These are phyloP conservation scores for Penicillium canariense DNA, from an alignment of 495 filamentous ascomycete species.

Conservation along the genomic window DNA sequence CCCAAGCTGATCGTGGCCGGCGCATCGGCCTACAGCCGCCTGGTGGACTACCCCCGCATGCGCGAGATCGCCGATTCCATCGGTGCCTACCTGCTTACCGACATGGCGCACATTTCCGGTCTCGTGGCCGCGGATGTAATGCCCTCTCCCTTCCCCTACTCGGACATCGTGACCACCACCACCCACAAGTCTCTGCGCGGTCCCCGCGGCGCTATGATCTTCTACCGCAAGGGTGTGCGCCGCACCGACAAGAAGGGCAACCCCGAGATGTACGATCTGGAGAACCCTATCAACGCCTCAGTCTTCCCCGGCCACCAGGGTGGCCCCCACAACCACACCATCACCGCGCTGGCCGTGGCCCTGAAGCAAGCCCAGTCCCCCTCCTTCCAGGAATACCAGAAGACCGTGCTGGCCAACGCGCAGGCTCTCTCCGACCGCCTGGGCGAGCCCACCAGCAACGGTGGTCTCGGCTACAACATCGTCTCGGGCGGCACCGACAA, in stretches of 20 bases:
- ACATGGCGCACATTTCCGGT: conserved; percentile 98
- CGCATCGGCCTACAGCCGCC: conserved; percentile 89
- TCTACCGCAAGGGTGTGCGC: conserved; percentile 89
- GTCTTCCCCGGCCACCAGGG: conserved; percentile 99
- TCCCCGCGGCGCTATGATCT: conserved; percentile 95
- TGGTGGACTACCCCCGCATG: conserved; percentile 90
- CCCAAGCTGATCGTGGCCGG: conserved; percentile 96
- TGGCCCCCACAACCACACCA: conserved; percentile 98
- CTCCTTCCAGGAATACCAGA: conserved; percentile 89
- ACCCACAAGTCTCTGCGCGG: conserved; percentile 96
- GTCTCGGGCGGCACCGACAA: conserved; percentile 96
- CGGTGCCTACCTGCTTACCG: conserved; percentile 87
- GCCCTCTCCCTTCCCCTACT: conserved; percentile 81
- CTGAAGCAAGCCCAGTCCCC: conserved; percentile 85
- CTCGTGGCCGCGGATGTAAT: conserved; percentile 88
- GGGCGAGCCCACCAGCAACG: conserved; percentile 67
- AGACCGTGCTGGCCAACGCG: conserved; percentile 82
- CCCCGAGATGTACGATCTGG: conserved; percentile 83
- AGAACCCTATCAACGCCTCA: conserved; percentile 90
- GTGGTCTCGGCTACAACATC: conserved; percentile 82
- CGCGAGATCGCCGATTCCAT: conserved; percentile 82
- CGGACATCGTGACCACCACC: conserved; percentile 97
- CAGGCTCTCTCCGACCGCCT: conserved; percentile 77
- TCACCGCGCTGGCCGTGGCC: conserved; percentile 90
- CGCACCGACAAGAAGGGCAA: conserved; percentile 85